Evolutionary conservation across 129 eudicot genomes (phyloP).

Genomic region (Saposhnikovia divaricata): DNA sequence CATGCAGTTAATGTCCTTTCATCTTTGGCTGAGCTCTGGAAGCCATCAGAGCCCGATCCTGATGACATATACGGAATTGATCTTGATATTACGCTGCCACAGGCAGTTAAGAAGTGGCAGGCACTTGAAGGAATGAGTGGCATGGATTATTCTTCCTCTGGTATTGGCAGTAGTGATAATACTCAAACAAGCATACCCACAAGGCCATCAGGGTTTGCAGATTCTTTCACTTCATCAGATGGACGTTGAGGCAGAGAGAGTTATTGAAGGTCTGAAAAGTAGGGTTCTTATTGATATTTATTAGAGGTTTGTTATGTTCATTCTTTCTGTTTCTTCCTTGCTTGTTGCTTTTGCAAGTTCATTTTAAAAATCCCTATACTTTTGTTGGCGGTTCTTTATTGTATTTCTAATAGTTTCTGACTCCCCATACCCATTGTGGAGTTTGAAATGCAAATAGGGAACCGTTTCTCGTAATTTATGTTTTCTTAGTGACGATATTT

Average conservation of each 20-base stretch:
- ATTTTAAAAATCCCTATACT: not conserved
- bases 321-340: not conserved
- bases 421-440: not conserved
- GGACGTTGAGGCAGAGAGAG: not conserved
- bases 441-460: slow-evolving; percentile 8
- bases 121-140: slow-evolving; percentile 55
- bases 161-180: slow-evolving; percentile 30
- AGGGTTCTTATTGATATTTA: not conserved
- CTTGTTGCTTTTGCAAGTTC: not conserved
- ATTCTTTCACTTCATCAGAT: slow-evolving; percentile 25
- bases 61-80: slow-evolving; percentile 62
- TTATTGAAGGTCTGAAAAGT: not conserved
- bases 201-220: slow-evolving; percentile 45
- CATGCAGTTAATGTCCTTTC: slow-evolving; percentile 79
- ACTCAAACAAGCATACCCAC: slow-evolving; percentile 45
- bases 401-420: not conserved
- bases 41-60: slow-evolving; percentile 59
- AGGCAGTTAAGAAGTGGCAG: slow-evolving; percentile 85
- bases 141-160: slow-evolving; percentile 36
- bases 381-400: not conserved
- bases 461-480: not conserved
- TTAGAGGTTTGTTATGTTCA: slow-evolving; percentile 9
- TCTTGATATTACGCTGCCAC: slow-evolving; percentile 67
- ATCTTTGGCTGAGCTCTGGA: slow-evolving; percentile 73
- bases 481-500: not conserved